phyloP scores from a whole-genome alignment of 148 eudicot genomes.

The Dianthus caryophyllus region DNA sequence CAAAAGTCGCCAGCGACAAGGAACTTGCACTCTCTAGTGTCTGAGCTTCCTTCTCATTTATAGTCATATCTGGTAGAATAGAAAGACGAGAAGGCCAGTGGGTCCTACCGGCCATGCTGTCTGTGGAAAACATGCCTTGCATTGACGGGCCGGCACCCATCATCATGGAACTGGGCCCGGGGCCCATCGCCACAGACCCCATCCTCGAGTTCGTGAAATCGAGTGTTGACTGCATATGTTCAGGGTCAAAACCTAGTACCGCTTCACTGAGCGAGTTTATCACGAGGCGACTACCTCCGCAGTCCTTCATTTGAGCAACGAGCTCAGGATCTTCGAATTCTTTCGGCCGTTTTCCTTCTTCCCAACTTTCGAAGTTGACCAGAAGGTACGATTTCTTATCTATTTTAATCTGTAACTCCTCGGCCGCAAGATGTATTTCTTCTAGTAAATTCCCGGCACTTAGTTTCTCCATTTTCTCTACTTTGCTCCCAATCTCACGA shows the following conservation, averaged over 20 bases:
- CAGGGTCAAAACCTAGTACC: constrained; percentile 20
- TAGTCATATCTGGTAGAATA: constrained; percentile 20
- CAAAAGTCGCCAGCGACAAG: constrained; percentile 47
- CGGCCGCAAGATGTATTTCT: constrained; percentile 49
- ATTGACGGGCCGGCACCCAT: constrained; percentile 27
- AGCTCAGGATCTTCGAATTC: constrained; percentile 39
- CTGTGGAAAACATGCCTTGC: constrained; percentile 31
- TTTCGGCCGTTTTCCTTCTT: constrained; percentile 36
- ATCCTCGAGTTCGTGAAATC: constrained; percentile 26
- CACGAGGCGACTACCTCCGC: constrained; percentile 26
- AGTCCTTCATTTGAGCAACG: constrained; percentile 26
- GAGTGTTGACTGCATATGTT: no score
- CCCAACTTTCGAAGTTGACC: constrained; percentile 43
- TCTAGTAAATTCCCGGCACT: constrained; percentile 28
- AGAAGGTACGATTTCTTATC: constrained; percentile 49
- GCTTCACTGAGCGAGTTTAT: constrained; percentile 37
- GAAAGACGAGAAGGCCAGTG: constrained; percentile 47
- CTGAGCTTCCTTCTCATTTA: constrained; percentile 41
- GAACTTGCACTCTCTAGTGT: constrained; percentile 52
- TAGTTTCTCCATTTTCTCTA: constrained; percentile 53
- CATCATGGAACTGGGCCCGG: constrained; percentile 18
- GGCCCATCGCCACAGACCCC: constrained; percentile 21
- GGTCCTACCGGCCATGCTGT: constrained; percentile 27
- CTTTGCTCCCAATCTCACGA: constrained; percentile 47
- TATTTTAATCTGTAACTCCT: constrained; percentile 43